These are phyloP conservation scores for Pisolithus tinctorius DNA, from an alignment of 768 basidiomycete genomes.

Conservation along the genomic window DNA sequence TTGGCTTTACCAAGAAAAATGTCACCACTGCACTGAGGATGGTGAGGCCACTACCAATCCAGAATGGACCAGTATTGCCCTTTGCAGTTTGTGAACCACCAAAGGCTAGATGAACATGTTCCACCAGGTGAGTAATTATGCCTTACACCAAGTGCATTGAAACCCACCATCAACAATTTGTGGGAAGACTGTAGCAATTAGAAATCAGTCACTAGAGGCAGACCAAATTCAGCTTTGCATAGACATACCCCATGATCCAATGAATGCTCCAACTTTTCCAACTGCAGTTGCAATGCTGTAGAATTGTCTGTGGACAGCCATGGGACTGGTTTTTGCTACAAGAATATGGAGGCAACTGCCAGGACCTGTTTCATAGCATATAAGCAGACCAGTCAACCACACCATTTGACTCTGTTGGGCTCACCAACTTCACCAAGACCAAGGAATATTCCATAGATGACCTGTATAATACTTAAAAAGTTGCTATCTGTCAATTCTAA, in stretches of 20 bases:
- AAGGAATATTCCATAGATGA: slow-evolving; percentile 88
- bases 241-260: slow-evolving; percentile 69
- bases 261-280: slow-evolving; percentile 81
- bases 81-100: slow-evolving; percentile 43
- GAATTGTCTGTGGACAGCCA: slow-evolving; percentile 78
- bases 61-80: slow-evolving; percentile 56
- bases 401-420: slow-evolving; percentile 6
- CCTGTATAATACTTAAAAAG: slow-evolving; percentile 27
- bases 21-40: slow-evolving; percentile 70
- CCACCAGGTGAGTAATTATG: background rate
- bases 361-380: background rate
- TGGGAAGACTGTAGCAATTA: background rate
- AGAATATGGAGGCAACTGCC: slow-evolving; percentile 62
- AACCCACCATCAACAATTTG: background rate
- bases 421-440: slow-evolving; percentile 80
- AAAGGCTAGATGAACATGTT: slow-evolving; percentile 39
- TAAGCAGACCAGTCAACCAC: background rate
- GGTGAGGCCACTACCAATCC: slow-evolving; percentile 57
- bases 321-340: slow-evolving; percentile 80
- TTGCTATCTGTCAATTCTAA: background rate
- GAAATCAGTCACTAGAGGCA: background rate
- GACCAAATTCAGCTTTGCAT: background rate
- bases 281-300: slow-evolving; percentile 83
- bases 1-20: slow-evolving; percentile 65
- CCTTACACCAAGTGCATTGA: background rate